phyloP scores from a whole-genome alignment of 768 basidiomycete genomes.

The Boletus insuetus region DNA sequence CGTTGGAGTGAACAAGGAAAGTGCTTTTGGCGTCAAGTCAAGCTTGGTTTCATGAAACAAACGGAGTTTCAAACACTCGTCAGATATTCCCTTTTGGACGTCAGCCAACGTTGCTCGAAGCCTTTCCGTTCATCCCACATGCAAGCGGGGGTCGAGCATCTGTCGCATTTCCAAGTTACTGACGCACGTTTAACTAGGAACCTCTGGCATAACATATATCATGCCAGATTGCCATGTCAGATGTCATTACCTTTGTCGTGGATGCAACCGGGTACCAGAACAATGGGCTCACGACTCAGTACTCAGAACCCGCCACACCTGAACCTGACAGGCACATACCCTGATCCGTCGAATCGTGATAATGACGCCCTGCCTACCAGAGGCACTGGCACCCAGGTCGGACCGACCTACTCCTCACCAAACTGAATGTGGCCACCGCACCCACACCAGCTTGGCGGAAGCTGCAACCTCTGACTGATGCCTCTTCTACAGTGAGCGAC shows the following conservation, averaged over 20 bases:
- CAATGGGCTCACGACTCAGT: background rate
- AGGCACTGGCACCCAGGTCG: too few species aligned
- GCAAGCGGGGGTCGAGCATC: conserved; percentile 21
- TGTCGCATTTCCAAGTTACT: too few species aligned
- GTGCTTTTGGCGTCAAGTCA: background rate
- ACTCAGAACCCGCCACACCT: background rate
- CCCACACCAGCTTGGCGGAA: too few species aligned
- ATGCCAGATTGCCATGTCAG: background rate
- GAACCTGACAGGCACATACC: background rate
- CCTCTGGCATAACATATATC: too few species aligned
- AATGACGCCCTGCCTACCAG: too few species aligned
- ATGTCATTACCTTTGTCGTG: background rate
- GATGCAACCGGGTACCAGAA: background rate
- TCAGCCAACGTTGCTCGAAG: background rate
- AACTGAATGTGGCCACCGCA: too few species aligned
- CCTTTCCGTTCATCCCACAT: too few species aligned
- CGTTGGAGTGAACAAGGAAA: background rate
- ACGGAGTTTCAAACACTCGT: conserved; percentile 31
- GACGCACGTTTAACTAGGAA: too few species aligned
- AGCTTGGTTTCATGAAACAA: conserved; percentile 8
- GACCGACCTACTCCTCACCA: too few species aligned
- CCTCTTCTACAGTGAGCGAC: too few species aligned
- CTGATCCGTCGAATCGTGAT: too few species aligned
- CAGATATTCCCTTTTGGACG: conserved; percentile 16
- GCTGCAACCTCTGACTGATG: too few species aligned